Evolutionary conservation across 2,329 filamentous ascomycete species (phyloP), one percentile per base, ranked within the genome.

Genomic region (Apiospora marii): DNA sequence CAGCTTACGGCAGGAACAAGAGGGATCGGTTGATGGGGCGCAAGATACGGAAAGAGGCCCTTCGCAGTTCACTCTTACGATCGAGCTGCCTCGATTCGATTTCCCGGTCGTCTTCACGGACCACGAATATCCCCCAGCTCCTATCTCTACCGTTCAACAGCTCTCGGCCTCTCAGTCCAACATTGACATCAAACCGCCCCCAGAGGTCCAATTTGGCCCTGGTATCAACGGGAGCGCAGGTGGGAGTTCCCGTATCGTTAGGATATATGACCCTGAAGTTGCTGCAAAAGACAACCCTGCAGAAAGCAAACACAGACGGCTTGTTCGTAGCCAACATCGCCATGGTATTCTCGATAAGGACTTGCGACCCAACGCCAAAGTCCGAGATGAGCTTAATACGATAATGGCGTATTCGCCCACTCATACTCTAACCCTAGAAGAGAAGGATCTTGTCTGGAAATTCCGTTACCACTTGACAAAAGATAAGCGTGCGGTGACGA

Each of bases 381-480:
- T 97, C 72, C 91, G 96, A 73, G 96, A 99, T 82, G 95, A 98
- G 81, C 86, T 99, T 44, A 98, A 98, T 79, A 87, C 90, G 64
- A 95, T 99, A 76, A 92, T 98, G 85, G 92, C 93, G 1, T 98
- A 98, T 79, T 95, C 96, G 8, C 96, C 96, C 3, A 98, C 96
- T 0, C 95, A 98, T 74, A 90, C 93, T 68, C 87, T 99, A 34
- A 94, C 91, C 1, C 90, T 94, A 0, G 95, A 98, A 80, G 96
- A 99, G 82, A 97, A 97, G 80, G 96, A 99, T 82, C 87, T 98
- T 70, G 91, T 99, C 27, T 99, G 97, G 97, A 96, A 97, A 78
- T 99, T 98, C 84, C 90, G 96, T 73, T 97, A 98, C 82, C 96
- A 98, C 81, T 84, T 99, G 30, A 96, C 95, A 0, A 89, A 95